Evolutionary conservation across 257 asterid species (phyloP), one percentile per base, ranked within the genome.

Genomic region (Gentiana dahurica): DNA sequence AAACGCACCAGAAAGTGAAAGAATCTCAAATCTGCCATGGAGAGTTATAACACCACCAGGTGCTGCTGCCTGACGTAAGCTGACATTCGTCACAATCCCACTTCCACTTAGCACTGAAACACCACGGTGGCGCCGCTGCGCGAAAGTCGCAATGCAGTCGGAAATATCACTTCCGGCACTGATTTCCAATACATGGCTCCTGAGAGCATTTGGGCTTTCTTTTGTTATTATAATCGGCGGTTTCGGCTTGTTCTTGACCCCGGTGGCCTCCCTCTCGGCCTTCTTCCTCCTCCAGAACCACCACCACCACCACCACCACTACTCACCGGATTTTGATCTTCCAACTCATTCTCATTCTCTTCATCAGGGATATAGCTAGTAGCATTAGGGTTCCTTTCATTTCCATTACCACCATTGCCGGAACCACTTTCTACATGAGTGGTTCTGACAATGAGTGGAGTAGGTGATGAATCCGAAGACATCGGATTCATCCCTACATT

Each of bases 141-240:
- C 92, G 33, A 79, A 87, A 35, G 65, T 50, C 3, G 92, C 68
- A 33, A 87, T 84, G 67, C 82, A 61, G n/a, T 78, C 89, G 0
- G 60, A 39, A 37, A 87, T 75, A 39, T 87, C 96, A 58, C 73
- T 68, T 46, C 87, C 94, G 36, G 59, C 66, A 67, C 71, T 59
- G 57, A 87, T 80, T 59, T 87, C 96, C 64, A 87, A 51, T 15
- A 87, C 89, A 57, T 81, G 89, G 75, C 94, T 84, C 2, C 79
- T 78, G 62, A 87, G 92, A 10, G 92, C 75, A 52, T 87, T 81
- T 1, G 92, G 92, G 65, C 87, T 80, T 48, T 87, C 94, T 55
- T 84, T 87, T 2, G 83, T 75, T 34, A 87, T 71, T 2, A 84
- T 74, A 47, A 87, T 63, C 4, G 96, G 96, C 1, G 96, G 77